A percentile compares a stretch with the other conserved stretches of the same genome.
Conservation (phyloP, 139 green algal species). For the Chlorella ohadii region DNA sequence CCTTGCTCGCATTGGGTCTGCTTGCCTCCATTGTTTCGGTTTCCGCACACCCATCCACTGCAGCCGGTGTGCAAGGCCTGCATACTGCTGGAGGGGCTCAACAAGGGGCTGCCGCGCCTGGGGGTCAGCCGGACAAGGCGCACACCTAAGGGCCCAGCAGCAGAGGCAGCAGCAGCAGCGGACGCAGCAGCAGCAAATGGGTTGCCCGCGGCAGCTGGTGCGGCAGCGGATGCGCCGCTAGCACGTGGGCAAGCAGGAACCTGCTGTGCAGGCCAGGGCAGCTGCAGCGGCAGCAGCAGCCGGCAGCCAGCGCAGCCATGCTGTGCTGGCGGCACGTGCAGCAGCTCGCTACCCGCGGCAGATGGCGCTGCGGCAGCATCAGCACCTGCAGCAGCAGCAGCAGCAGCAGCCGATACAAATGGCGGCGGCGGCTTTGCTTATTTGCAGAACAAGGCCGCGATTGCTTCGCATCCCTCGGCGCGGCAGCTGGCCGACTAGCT, state of each 20-base stretch:
- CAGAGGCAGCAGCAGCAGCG: too few relatives aligned
- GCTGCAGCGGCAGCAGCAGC: neutral
- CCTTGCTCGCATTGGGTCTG: too few relatives aligned
- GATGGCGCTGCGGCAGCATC: too few relatives aligned
- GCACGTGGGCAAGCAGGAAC: too few relatives aligned
- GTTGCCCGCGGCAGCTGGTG: neutral
- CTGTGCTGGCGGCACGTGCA: too few relatives aligned
- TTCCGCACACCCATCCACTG: too few relatives aligned
- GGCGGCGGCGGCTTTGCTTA: neutral
- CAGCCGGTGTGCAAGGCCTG: conserved; percentile 89
- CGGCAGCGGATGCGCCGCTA: neutral
- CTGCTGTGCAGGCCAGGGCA: neutral
- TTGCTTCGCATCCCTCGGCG: conserved; percentile 39
- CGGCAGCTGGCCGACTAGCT: neutral
- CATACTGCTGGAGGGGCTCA: conserved; percentile 88
- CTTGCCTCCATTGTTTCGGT: too few relatives aligned
- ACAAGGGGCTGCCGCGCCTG: conserved; percentile 70
- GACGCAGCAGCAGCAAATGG: neutral
- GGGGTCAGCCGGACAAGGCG: conserved; percentile 51
- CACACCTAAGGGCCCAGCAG: neutral
- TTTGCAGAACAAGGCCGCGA: conserved; percentile 25
- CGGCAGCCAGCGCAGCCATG: too few relatives aligned
- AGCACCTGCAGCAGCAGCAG: neutral
- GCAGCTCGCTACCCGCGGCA: too few relatives aligned
- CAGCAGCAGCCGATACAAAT: neutral